Evolutionary conservation across 164 flowering plant genomes (phyloP).

Genomic region (Annona squamosa): DNA sequence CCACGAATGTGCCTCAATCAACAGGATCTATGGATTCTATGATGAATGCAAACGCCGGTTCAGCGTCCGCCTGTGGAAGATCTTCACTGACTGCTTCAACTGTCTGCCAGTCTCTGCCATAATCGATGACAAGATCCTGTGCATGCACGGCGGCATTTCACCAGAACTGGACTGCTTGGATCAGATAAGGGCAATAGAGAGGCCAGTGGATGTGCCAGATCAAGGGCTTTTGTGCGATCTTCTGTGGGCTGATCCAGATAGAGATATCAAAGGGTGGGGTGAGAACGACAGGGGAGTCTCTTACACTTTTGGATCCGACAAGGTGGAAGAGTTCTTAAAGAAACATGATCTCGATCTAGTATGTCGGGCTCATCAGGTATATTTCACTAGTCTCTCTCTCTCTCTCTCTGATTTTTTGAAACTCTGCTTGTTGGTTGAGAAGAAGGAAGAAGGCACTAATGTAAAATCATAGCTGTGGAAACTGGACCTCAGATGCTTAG

Average conservation of each 20-base stretch:
- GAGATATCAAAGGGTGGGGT: conserved; percentile 48
- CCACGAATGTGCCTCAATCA: conserved; percentile 57
- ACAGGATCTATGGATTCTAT: conserved; percentile 55
- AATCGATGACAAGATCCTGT: conserved; percentile 43
- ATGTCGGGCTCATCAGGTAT: conserved; percentile 58
- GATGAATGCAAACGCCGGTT: conserved; percentile 52
- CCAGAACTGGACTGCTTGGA: conserved; percentile 44
- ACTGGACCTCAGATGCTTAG: not conserved
- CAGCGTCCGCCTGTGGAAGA: conserved; percentile 49
- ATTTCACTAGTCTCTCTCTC: not conserved
- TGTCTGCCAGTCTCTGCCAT: conserved; percentile 50
- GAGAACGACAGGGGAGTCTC: conserved; percentile 57
- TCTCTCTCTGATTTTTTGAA: not conserved
- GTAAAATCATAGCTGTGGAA: not conserved
- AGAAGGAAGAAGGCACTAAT: no score
- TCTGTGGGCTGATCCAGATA: conserved; percentile 49
- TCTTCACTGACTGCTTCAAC: conserved; percentile 50
- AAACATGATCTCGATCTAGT: conserved; percentile 53
- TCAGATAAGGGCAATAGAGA: conserved; percentile 37
- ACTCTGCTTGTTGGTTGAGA: no score
- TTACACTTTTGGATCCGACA: conserved; percentile 48
- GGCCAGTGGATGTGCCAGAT: conserved; percentile 51
- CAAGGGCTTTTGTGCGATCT: conserved; percentile 51
- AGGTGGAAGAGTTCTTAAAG: conserved; percentile 43
- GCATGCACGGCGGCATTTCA: conserved; percentile 57